phyloP scores from a whole-genome alignment of 2,329 filamentous ascomycete species.

The Ophidiomyces ophidiicola region DNA sequence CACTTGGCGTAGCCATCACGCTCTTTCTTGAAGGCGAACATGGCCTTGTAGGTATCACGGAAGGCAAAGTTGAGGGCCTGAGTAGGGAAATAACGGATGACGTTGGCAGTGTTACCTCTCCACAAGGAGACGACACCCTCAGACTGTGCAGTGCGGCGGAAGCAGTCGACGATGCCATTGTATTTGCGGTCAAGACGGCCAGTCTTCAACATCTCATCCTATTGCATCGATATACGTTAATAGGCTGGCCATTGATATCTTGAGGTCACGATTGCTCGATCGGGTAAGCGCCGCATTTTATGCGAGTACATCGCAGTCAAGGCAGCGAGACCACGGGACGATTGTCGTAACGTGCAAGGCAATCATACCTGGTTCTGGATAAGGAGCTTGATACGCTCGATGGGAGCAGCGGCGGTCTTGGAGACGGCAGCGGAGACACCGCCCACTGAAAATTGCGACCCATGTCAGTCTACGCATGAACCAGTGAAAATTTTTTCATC shows the following conservation, averaged over 20 bases:
- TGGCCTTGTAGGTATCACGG: constrained; percentile 99
- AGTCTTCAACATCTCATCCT: constrained; percentile 99
- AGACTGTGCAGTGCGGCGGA: constrained; percentile 74
- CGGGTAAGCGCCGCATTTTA: background rate
- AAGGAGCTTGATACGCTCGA: constrained; percentile 99
- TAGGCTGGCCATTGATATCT: background rate
- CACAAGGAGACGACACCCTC: constrained; percentile 95
- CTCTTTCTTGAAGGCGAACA: constrained; percentile 99
- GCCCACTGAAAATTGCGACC: constrained; percentile 58
- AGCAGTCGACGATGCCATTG: constrained; percentile 87
- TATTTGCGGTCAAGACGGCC: constrained; percentile 98
- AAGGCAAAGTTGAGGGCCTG: constrained; percentile 99
- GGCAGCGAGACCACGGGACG: constrained; percentile 1
- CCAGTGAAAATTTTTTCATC: background rate
- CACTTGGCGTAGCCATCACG: constrained; percentile 96
- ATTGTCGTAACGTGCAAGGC: background rate
- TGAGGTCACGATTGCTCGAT: background rate
- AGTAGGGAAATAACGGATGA: constrained; percentile 99
- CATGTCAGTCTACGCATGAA: constrained; percentile 8
- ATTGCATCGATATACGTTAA: constrained; percentile 14
- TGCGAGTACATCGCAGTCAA: background rate
- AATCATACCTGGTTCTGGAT: constrained; percentile 96
- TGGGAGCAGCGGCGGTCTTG: constrained; percentile 98
- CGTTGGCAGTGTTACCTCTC: constrained; percentile 99
- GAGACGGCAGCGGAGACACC: constrained; percentile 99